Evolutionary conservation across 257 asterid species (phyloP).

Genomic region (Solanum paucissectum): DNA sequence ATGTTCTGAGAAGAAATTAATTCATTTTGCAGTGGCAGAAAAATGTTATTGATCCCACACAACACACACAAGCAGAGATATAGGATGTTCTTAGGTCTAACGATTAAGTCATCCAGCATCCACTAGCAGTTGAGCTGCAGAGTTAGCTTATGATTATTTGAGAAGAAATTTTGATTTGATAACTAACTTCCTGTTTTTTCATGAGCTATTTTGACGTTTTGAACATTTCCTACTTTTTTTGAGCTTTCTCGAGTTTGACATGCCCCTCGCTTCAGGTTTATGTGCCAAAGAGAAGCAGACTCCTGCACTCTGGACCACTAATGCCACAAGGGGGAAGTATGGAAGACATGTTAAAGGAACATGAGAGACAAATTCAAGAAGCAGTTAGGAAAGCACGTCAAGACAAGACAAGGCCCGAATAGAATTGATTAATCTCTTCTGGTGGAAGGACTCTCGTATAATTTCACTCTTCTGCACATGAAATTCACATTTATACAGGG

Average conservation of each 20-base stretch:
- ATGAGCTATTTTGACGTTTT: background rate
- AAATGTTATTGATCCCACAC: background rate
- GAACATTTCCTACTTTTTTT: background rate
- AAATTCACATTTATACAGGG: background rate
- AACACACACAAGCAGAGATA: background rate
- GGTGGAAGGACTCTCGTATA: background rate
- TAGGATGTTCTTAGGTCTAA: background rate
- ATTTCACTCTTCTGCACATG: background rate
- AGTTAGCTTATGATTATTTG: background rate
- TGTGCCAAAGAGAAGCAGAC: constrained; percentile 36
- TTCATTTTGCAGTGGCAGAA: background rate
- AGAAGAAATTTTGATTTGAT: background rate
- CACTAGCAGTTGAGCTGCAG: background rate
- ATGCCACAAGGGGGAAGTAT: constrained; percentile 58
- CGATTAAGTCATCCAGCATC: background rate
- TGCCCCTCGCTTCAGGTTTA: constrained; percentile 24
- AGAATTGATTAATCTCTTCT: background rate
- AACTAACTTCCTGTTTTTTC: background rate
- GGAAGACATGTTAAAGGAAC: constrained; percentile 73
- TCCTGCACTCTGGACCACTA: constrained; percentile 56
- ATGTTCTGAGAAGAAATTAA: background rate
- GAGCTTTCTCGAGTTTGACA: background rate
- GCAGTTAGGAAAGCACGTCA: constrained; percentile 56
- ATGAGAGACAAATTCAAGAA: constrained; percentile 58
- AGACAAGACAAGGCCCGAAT: constrained; percentile 19